Base-by-base conservation (phyloP, 192 early-diverging fungal genomes). In the Backusella circina region DNA sequence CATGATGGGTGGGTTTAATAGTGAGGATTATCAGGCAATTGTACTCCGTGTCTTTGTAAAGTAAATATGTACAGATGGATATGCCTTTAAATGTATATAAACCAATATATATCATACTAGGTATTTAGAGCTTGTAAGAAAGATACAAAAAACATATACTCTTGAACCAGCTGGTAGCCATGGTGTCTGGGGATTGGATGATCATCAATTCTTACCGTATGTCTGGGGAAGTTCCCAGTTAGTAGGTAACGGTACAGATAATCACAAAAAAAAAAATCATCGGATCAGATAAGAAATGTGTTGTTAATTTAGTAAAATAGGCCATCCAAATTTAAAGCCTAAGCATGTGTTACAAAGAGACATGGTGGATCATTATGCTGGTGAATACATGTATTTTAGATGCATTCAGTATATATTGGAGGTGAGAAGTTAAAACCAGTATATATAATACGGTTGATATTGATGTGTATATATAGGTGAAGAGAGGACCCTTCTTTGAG, bases 161-260 rank as follows among this genome's bases (percentile, higher is more conserved):
- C 85, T 99, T 8, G 98, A 99, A 84, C 98, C 98, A 1, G 98
- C 98, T 0, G 98, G 98, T 2, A 94, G 92, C 81, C 98, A 98
- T 82, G 98, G 98, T 23, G 95, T 97, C 7, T 98, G 95, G 95
- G 98, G 98, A 35, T 80, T 99, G 35, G 98, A 99, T 79, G 98
- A 99, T 84, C 93, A 95, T 84, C 97, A 98, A 80, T 98, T 98
- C 77, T 80, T 99, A 74, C 94, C 97, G 21, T 99, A 95, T 82
- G 88, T 92, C 37, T 98, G 93, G 88, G 98, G 98, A n/a, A 92
- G 91, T 67, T 83, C 95, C 6, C 96, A 99, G 84, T 78, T 99
- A 44, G 81, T 91, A 41, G 90, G 92, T 87, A n/a, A 83, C 67
- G 74, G 12, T n/a, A 3, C 3, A n/a, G 10, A 32, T 15, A 65